Base-by-base conservation (phyloP, 768 basidiomycete genomes). In the Agrocybe praecox region DNA sequence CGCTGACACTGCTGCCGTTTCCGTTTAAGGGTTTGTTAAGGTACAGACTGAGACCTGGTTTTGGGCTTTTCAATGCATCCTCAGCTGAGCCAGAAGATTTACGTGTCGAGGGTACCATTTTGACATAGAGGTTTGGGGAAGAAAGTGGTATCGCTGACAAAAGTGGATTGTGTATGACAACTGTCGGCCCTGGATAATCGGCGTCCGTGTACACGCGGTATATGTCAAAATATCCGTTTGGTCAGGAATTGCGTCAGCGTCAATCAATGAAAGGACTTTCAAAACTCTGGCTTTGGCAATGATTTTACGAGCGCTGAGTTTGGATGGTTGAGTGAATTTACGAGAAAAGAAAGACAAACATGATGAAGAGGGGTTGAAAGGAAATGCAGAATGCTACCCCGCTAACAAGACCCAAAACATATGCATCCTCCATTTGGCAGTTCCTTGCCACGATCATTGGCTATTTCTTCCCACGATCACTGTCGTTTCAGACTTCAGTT, bases 1-100 rank as follows among this genome's bases (percentile, higher is more conserved):
- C 45, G 54, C 65, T 68, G 49, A 62, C 18, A 46, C 53, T 63
- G 52, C 65, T 68, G 32, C 58, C 59, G 40, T 63, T 67, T 18
- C 57, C 62, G 14, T 47, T 33, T 1, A 66, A 24, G 21, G 62
- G 57, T 46, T 60, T 68, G 26, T 56, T 62, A 42, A 66, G 55
- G 32, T 59, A 66, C 12, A 63, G 49, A 32, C 46, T 62, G 58
- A 47, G 61, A 12, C 56, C 26, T n/a, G 54, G 55, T 21, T 24
- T 53, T 33, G 60, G 55, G 12, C 60, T 61, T 36, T 59, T 59
- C 19, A 59, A 52, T 0, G 48, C 45, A 34, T 59, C 53, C 12
- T 55, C 52, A 0, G 48, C 46, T 22, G 56, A 52, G 46, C 36
- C 36, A 40, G 36, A 26, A 21, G 26, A 26, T 23, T 24, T 23